A percentile compares a stretch with the other conserved stretches of the same genome.
phyloP scores from a whole-genome alignment of 2,329 filamentous ascomycete species.

The Arthrobotrys conoides region DNA sequence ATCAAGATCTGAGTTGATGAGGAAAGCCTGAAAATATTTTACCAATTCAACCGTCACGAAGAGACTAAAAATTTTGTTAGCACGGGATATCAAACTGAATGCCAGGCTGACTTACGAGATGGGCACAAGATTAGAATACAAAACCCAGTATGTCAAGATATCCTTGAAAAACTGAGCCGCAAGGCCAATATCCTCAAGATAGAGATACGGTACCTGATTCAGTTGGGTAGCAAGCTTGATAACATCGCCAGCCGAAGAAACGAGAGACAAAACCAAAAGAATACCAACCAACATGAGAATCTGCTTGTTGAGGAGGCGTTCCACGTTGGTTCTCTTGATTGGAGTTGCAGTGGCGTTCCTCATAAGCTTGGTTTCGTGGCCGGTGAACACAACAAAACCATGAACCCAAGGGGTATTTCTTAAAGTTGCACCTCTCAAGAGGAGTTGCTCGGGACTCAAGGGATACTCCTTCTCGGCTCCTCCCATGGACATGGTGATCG shows the following conservation, averaged over 20 bases:
- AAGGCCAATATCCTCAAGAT: constrained; percentile 76
- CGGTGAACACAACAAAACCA: constrained; percentile 94
- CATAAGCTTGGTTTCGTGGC: constrained; percentile 99
- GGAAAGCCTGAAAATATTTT: constrained; percentile 97
- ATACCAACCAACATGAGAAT: constrained; percentile 91
- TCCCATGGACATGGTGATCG: constrained; percentile 88
- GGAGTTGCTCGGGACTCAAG: constrained; percentile 89
- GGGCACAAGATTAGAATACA: constrained; percentile 95
- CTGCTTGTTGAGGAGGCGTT: constrained; percentile 91
- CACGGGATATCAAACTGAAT: background rate
- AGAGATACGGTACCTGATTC: constrained; percentile 82
- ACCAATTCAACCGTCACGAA: constrained; percentile 98
- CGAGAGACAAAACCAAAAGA: constrained; percentile 84
- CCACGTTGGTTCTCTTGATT: constrained; percentile 97
- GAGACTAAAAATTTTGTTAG: constrained; percentile 68
- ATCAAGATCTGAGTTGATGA: constrained; percentile 97
- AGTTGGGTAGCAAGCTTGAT: constrained; percentile 71
- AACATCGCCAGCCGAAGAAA: constrained; percentile 92
- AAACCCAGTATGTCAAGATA: constrained; percentile 97
- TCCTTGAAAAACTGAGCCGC: constrained; percentile 89
- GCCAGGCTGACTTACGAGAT: constrained; percentile 74
- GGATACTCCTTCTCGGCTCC: constrained; percentile 94
- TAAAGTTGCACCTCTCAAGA: constrained; percentile 91
- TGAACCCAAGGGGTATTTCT: constrained; percentile 98
- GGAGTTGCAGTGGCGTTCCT: constrained; percentile 96